These are phyloP conservation scores for Neofusicoccum parvum DNA, from an alignment of 2,329 filamentous ascomycete genomes.

Conservation along the genomic window DNA sequence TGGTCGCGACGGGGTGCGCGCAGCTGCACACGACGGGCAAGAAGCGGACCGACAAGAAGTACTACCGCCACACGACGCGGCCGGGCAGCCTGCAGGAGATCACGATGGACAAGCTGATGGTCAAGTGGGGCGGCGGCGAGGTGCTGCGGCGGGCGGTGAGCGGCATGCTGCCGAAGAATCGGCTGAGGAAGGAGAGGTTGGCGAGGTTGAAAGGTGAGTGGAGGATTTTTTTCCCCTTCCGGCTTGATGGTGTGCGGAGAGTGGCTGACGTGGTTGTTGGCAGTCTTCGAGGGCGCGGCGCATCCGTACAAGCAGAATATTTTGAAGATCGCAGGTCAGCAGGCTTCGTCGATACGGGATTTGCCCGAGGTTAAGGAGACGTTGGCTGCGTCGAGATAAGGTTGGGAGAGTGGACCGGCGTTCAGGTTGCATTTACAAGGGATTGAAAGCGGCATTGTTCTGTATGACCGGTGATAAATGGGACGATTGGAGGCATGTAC, in stretches of 20 bases:
- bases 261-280: not conserved
- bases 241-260: not conserved
- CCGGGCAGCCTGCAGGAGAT: conserved; percentile 85
- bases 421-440: conserved; percentile 11
- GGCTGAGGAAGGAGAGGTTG: conserved; percentile 83
- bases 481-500: not conserved
- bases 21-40: conserved; percentile 86
- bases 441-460: conserved; percentile 11
- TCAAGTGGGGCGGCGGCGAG: conserved; percentile 90
- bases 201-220: conserved; percentile 75
- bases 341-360: conserved; percentile 26
- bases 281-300: conserved; percentile 83
- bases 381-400: conserved; percentile 29
- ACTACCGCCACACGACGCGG: conserved; percentile 91
- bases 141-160: conserved; percentile 88
- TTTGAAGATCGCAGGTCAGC: conserved; percentile 67
- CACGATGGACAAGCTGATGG: conserved; percentile 93
- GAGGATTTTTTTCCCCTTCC: conserved; percentile 4
- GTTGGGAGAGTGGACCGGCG: not conserved
- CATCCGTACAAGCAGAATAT: conserved; percentile 94
- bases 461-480: not conserved
- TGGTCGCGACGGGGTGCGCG: conserved; percentile 88
- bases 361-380: conserved; percentile 42
- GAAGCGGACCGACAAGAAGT: conserved; percentile 91
- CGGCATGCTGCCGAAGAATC: conserved; percentile 98